These are phyloP conservation scores for Vigna nakashimae DNA, from an alignment of 306 rosid species.

Conservation along the genomic window DNA sequence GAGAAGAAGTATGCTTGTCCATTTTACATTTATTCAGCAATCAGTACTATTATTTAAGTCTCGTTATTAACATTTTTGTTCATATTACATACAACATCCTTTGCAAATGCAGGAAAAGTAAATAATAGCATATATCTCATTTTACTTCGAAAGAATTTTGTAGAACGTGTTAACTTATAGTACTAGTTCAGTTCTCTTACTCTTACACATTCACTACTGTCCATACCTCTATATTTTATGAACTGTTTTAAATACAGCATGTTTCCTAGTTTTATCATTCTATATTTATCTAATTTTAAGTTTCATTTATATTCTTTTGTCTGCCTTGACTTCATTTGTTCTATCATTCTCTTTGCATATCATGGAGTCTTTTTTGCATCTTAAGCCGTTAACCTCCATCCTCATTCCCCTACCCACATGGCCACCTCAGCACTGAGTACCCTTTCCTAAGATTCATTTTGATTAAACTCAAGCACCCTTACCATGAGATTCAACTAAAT, in stretches of 20 bases:
- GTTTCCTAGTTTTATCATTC: conserved; percentile 7
- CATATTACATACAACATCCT: background rate
- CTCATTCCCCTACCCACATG: background rate
- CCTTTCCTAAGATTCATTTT: background rate
- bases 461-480: conserved; percentile 24
- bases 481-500: conserved; percentile 1
- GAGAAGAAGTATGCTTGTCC: conserved; percentile 82
- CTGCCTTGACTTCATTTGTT: conserved; percentile 2
- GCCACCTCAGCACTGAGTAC: conserved; percentile 4
- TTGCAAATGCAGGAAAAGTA: conserved; percentile 4
- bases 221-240: background rate
- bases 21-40: conserved; percentile 33
- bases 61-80: background rate
- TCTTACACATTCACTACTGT: background rate
- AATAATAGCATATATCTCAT: conserved; percentile 5
- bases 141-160: background rate
- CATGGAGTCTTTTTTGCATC: conserved; percentile 9
- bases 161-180: background rate
- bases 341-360: background rate
- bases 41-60: background rate
- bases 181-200: conserved; percentile 24
- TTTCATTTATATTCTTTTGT: background rate
- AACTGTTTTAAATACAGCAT: conserved; percentile 1
- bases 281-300: conserved; percentile 13
- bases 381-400: conserved; percentile 8